Evolutionary conservation across 306 rosid species (phyloP), one percentile per base, ranked within the genome.

Genomic region (Argentina anserina): DNA sequence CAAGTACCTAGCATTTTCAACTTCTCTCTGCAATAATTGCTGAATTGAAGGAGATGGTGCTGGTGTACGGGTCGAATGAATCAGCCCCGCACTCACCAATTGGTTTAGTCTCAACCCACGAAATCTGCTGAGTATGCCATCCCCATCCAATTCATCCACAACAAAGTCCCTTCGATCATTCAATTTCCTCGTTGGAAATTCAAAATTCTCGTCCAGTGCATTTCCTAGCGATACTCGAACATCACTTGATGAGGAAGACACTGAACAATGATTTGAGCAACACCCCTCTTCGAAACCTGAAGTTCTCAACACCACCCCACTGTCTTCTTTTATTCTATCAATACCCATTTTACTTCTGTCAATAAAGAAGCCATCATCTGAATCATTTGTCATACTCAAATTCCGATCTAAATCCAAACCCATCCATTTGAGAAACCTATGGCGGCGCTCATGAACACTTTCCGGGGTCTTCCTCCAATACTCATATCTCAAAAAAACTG

Each of bases 371-470:
- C 29, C 67, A 81, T 74, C 79, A 50, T 41, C 75, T 58, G 71
- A 56, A 4, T 75, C 80, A 56, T 76, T 82, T 47, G 67, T 73
- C 69, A 36, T 42, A 42, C 56, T 21, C 29, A 74, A 81, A 71
- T 73, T 79, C 62, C 2, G 43, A 64, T 80, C 84, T 63, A 77
- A 73, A 66, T 74, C 87, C 37, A 84, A 71, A 75, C 82, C 80
- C 91, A 89, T 81, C 91, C 90, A 92, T 79, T 81, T 81, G 37
- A 84, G 46, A 84, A 92, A 89, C 81, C 83, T 86, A 34, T 25
- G 80, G 65, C 96, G 87, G 29, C 97, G 80, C 59, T 70, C 85
- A 28, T 81, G 60, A 71, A 92, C 97, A 80, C 89, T 81, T 49
- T 79, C 84, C 65, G 77, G 77, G 69, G 69, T 75, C 21, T 80